Percentiles rank a stretch among this genome's conserved stretches.
Evolutionary conservation across 2,329 filamentous ascomycete genomes (phyloP).

Genomic region (Penicillium expansum): DNA sequence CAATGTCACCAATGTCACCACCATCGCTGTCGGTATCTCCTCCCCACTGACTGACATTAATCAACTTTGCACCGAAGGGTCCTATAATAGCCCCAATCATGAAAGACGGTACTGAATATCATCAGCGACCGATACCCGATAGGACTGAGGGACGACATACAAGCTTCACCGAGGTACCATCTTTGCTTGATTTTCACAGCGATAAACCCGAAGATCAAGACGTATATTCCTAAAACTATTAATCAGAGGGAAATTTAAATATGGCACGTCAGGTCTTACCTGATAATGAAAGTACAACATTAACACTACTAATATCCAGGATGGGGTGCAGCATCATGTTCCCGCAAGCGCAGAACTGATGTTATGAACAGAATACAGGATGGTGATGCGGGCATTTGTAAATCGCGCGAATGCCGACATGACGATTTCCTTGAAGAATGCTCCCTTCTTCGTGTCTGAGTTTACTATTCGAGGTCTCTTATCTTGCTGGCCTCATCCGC

Average conservation of each 20-base stretch:
- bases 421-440: neutral
- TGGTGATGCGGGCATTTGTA: neutral
- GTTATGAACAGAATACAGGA: neutral
- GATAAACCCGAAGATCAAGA: constrained; percentile 34
- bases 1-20: constrained; percentile 43
- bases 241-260: constrained; percentile 1
- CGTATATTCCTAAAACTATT: constrained; percentile 30
- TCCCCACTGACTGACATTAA: constrained; percentile 46
- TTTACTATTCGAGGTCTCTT: neutral
- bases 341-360: neutral
- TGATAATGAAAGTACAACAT: constrained; percentile 34
- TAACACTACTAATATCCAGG: constrained; percentile 36
- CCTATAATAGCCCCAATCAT: constrained; percentile 55
- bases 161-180: constrained; percentile 43
- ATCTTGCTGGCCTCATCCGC: neutral
- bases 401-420: neutral
- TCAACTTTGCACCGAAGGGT: constrained; percentile 54
- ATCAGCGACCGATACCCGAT: neutral
- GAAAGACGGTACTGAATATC: constrained; percentile 52
- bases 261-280: constrained; percentile 21
- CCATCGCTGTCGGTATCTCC: constrained; percentile 32
- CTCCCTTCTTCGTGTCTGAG: neutral
- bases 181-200: constrained; percentile 39
- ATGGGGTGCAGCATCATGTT: constrained; percentile 35
- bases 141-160: constrained; percentile 21